Conservation (phyloP, 75 land plant genomes). For the Selaginella tamariscina region DNA sequence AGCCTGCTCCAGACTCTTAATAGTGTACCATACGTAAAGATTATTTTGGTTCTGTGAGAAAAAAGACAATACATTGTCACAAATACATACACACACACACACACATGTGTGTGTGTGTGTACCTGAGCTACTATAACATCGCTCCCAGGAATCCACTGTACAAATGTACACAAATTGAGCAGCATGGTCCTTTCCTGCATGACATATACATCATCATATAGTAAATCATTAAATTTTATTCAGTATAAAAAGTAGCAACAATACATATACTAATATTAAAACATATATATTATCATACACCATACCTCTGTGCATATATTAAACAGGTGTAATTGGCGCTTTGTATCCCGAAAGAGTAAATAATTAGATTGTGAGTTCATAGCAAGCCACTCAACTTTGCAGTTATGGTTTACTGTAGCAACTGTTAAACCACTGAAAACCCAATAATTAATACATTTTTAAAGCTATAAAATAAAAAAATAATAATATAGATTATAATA, state of each 20-base stretch:
- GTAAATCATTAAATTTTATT: too few species aligned
- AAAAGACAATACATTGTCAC: not conserved
- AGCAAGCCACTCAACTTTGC: constrained; percentile 32
- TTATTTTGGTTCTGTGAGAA: constrained; percentile 20
- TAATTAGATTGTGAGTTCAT: constrained; percentile 24
- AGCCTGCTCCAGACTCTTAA: constrained; percentile 24
- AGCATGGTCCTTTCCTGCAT: constrained; percentile 24
- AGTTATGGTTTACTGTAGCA: constrained; percentile 22
- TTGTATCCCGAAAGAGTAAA: constrained; percentile 28
- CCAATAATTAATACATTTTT: too few species aligned
- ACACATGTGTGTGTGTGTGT: not conserved
- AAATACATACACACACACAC: not conserved
- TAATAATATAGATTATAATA: too few species aligned
- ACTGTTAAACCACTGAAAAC: constrained; percentile 24
- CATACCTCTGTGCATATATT: constrained; percentile 20
- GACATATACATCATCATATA: too few species aligned
- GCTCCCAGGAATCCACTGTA: constrained; percentile 34
- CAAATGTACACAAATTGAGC: constrained; percentile 28
- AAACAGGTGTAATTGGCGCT: constrained; percentile 22
- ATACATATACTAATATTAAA: not conserved
- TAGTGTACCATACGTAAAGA: constrained; percentile 33
- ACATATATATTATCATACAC: not conserved
- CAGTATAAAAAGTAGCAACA: not conserved
- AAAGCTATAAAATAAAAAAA: too few species aligned
- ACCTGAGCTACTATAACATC: constrained; percentile 39